Percentiles rank a stretch among this genome's conserved stretches.
Conservation (phyloP, 805 yeast genomes). For the Tanozyma kutaoensis region DNA sequence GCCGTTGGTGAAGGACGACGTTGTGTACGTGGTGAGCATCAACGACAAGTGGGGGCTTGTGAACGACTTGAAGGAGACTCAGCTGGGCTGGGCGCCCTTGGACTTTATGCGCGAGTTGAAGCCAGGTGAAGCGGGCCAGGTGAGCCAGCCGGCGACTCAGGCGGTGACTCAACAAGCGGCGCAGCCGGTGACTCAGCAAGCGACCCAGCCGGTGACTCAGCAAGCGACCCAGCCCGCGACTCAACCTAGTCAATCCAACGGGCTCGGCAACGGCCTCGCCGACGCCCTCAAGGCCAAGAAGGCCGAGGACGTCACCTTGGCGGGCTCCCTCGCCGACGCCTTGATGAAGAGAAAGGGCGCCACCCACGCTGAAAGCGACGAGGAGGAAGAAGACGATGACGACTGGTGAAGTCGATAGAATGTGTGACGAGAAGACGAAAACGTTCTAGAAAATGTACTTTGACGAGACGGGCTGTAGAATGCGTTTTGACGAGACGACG, state of each 20-base stretch:
- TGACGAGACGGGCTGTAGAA: conserved; percentile 3
- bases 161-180: conserved; percentile 3
- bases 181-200: neutral
- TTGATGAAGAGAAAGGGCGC: conserved; percentile 59
- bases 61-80: conserved; percentile 56
- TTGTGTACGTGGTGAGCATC: conserved; percentile 59
- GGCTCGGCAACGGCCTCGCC: conserved; percentile 45
- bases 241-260: conserved; percentile 12
- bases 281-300: conserved; percentile 55
- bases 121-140: conserved; percentile 22
- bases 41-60: conserved; percentile 94
- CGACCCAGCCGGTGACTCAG: conserved; percentile 5
- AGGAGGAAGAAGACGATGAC: conserved; percentile 55
- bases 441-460: neutral
- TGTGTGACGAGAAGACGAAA: neutral
- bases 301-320: conserved; percentile 46
- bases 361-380: conserved; percentile 56
- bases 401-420: conserved; percentile 3
- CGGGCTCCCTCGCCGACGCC: conserved; percentile 85
- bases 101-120: conserved; percentile 63
- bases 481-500: too few species aligned
- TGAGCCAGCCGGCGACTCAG: conserved; percentile 26
- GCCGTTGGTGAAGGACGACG: conserved; percentile 64
- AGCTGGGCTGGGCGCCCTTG: conserved; percentile 96
- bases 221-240: conserved; percentile 3